Evolutionary conservation across 1,139 yeast species (phyloP).

Genomic region (Kodamaea arcana): DNA sequence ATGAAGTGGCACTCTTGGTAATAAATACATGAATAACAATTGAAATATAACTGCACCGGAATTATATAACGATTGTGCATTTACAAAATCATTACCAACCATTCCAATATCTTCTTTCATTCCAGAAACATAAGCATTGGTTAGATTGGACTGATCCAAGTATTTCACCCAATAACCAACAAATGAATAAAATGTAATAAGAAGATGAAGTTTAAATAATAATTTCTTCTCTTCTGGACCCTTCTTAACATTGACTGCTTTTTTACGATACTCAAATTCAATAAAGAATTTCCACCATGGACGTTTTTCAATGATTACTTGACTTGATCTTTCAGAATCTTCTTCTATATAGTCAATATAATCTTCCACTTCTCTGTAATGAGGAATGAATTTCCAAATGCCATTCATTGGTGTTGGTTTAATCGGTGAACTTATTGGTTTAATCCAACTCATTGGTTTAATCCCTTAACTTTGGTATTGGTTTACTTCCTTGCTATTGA

Average conservation of each 20-base stretch:
- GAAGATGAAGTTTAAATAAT: slow-evolving; percentile 56
- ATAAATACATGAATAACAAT: slow-evolving; percentile 19
- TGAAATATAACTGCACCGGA: slow-evolving; percentile 25
- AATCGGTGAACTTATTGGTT: no score
- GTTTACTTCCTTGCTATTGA: no score
- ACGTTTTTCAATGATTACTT: background rate
- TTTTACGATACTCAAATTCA: slow-evolving; percentile 52
- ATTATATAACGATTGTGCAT: slow-evolving; percentile 24
- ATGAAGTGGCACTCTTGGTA: slow-evolving; percentile 20
- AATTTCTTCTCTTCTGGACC: slow-evolving; percentile 51
- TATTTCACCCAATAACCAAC: slow-evolving; percentile 68
- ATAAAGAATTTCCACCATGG: slow-evolving; percentile 13
- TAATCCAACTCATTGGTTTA: no score
- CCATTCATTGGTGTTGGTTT: no score
- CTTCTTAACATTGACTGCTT: slow-evolving; percentile 34
- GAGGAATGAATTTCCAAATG: background rate
- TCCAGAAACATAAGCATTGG: slow-evolving; percentile 30
- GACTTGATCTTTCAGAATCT: background rate
- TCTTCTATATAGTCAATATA: background rate
- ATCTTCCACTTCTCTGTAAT: background rate
- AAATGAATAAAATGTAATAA: slow-evolving; percentile 56
- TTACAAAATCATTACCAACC: slow-evolving; percentile 27
- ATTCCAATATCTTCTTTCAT: slow-evolving; percentile 23
- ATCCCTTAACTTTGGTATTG: no score
- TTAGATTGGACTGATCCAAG: slow-evolving; percentile 43